Evolutionary conservation across 2,329 filamentous ascomycete species (phyloP).

Genomic region (Stenocarpella maydis): DNA sequence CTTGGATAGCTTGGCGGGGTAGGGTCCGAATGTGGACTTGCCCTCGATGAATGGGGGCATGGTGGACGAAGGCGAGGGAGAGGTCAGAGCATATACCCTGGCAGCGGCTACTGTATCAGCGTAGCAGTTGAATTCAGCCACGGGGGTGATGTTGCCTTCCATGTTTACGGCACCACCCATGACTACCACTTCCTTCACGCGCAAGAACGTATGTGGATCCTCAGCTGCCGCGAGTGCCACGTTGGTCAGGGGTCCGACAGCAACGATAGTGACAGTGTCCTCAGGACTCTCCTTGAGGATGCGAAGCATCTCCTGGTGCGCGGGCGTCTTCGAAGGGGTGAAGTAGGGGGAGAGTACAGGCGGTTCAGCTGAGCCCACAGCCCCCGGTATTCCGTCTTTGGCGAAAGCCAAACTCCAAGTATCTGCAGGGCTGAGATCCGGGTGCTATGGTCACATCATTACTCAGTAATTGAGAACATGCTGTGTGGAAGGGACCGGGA

Average conservation of each 20-base stretch:
- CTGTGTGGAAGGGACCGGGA: constrained; percentile 33
- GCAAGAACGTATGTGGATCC: constrained; percentile 88
- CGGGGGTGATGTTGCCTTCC: constrained; percentile 84
- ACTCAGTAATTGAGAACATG: constrained; percentile 14
- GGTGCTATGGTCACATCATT: constrained; percentile 57
- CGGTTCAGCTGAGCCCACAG: constrained; percentile 47
- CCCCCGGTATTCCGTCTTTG: constrained; percentile 40
- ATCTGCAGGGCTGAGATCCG: constrained; percentile 77
- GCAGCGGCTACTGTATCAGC: constrained; percentile 84
- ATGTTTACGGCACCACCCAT: constrained; percentile 90
- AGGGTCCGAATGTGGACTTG: constrained; percentile 62
- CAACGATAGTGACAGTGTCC: constrained; percentile 88
- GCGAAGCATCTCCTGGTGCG: constrained; percentile 89
- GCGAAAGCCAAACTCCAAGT: constrained; percentile 77
- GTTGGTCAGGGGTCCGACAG: constrained; percentile 93
- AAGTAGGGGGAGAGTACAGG: constrained; percentile 69
- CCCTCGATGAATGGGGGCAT: constrained; percentile 74
- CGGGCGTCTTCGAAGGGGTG: constrained; percentile 74
- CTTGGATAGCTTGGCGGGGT: constrained; percentile 70
- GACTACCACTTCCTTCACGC: constrained; percentile 88
- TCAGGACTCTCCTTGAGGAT: constrained; percentile 82
- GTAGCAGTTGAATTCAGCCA: constrained; percentile 94
- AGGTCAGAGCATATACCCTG: constrained; percentile 80
- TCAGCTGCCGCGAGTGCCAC: constrained; percentile 86
- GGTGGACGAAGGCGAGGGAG: constrained; percentile 75